phyloP scores from a whole-genome alignment of 192 early-diverging fungal species.

The Gryganskiella cystojenkinii region DNA sequence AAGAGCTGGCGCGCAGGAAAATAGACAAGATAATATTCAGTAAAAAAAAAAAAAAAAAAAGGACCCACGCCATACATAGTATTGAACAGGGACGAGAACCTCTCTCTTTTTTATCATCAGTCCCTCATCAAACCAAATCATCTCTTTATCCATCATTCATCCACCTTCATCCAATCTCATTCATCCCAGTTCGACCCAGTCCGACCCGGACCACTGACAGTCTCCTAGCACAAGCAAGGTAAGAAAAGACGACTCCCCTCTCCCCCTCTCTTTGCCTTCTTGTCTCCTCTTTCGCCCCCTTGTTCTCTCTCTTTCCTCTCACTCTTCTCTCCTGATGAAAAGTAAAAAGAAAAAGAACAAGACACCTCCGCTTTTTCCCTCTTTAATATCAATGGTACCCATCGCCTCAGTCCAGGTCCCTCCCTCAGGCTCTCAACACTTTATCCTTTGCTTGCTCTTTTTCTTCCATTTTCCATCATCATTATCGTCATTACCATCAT shows the following conservation, averaged over 20 bases:
- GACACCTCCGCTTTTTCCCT: too few species aligned
- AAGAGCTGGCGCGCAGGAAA: conserved; percentile 58
- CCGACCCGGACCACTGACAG: too few species aligned
- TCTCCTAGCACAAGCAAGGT: too few species aligned
- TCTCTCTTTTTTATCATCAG: neutral
- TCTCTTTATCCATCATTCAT: neutral
- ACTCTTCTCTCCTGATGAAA: neutral
- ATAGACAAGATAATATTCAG: neutral
- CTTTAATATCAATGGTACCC: too few species aligned
- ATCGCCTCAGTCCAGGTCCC: too few species aligned
- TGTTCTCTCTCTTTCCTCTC: neutral
- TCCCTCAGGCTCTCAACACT: neutral
- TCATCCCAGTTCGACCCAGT: too few species aligned
- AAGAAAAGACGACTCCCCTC: neutral
- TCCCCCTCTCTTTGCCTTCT: neutral
- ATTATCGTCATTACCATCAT: neutral
- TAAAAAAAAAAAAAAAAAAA: too few species aligned
- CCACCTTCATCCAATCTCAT: too few species aligned
- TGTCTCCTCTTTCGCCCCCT: neutral
- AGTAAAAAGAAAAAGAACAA: too few species aligned
- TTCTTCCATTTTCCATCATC: conserved; percentile 2
- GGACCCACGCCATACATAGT: too few species aligned
- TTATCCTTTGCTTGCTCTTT: neutral
- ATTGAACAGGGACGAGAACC: too few species aligned
- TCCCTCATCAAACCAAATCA: too few species aligned